These are phyloP conservation scores for Lomentospora prolificans DNA, from an alignment of 2,329 filamentous ascomycete species.

Conservation along the genomic window DNA sequence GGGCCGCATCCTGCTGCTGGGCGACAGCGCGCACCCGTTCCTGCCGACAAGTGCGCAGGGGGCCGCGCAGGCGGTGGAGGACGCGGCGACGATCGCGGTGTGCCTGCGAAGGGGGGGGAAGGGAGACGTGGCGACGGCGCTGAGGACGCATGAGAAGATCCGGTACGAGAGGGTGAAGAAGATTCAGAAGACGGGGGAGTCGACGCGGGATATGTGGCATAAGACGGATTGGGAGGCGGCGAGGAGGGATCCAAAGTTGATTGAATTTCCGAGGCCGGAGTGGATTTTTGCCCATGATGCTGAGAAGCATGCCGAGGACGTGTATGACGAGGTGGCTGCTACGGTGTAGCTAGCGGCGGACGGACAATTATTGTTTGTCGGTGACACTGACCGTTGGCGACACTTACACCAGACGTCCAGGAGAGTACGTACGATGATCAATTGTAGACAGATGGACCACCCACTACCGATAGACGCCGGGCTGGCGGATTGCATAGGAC, in stretches of 20 bases:
- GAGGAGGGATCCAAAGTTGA: slow-evolving; percentile 31
- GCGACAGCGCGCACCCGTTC: slow-evolving; percentile 30
- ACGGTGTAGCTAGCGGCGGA: not conserved
- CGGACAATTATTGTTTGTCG: too few relatives aligned
- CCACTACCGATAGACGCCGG: too few relatives aligned
- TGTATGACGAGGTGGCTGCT: slow-evolving; percentile 11
- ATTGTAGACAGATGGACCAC: too few relatives aligned
- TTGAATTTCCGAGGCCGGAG: slow-evolving; percentile 32
- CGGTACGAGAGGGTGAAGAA: slow-evolving; percentile 29
- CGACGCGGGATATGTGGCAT: slow-evolving; percentile 38
- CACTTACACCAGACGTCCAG: too few relatives aligned
- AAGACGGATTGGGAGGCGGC: slow-evolving; percentile 36
- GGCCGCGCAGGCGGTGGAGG: slow-evolving; percentile 30
- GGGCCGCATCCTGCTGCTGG: slow-evolving; percentile 26
- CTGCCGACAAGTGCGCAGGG: slow-evolving; percentile 30
- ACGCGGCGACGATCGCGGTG: slow-evolving; percentile 27
- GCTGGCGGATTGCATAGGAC: too few relatives aligned
- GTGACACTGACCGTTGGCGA: too few relatives aligned
- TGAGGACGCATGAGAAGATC: slow-evolving; percentile 27
- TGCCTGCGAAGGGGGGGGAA: slow-evolving; percentile 19
- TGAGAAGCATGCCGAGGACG: slow-evolving; percentile 25
- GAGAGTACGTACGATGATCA: too few relatives aligned
- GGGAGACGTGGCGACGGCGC: slow-evolving; percentile 19
- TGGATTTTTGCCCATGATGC: slow-evolving; percentile 36
- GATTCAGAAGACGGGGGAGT: slow-evolving; percentile 34